Evolutionary conservation across 2,329 filamentous ascomycete species (phyloP).

Genomic region (Cladophialophora chaetospira): DNA sequence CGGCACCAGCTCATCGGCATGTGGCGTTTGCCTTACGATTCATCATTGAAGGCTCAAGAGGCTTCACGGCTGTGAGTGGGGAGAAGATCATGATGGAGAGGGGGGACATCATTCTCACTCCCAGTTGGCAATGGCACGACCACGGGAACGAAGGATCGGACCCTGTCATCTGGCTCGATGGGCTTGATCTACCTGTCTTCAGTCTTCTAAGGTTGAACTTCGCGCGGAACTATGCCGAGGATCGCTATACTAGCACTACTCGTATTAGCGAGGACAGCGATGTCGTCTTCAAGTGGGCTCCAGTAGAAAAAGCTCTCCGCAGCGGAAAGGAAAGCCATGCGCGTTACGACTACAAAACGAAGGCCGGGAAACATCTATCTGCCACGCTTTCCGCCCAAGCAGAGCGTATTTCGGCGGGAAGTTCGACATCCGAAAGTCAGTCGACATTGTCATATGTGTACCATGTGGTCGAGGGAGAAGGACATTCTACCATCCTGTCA

Average conservation of each 20-base stretch:
- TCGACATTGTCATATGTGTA: conserved; percentile 58
- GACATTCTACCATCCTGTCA: conserved; percentile 29
- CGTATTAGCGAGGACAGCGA: background rate
- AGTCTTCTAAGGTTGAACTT: conserved; percentile 55
- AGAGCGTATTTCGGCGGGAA: conserved; percentile 44
- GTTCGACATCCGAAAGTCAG: conserved; percentile 40
- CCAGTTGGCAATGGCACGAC: conserved; percentile 62
- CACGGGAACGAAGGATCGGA: conserved; percentile 59
- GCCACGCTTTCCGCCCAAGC: conserved; percentile 53
- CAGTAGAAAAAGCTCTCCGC: conserved; percentile 48
- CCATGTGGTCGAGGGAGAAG: conserved; percentile 54
- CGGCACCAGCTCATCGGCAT: conserved; percentile 58
- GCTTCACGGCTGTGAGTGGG: conserved; percentile 61
- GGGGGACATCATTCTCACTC: conserved; percentile 60
- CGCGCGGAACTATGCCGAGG: conserved; percentile 52
- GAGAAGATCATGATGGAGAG: conserved; percentile 54
- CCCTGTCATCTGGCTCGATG: conserved; percentile 61
- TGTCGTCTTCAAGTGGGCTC: conserved; percentile 52
- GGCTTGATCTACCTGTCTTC: conserved; percentile 56
- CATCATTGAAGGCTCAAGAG: conserved; percentile 58
- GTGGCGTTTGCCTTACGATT: conserved; percentile 59
- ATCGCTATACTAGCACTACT: conserved; percentile 31
- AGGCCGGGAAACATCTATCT: conserved; percentile 31
- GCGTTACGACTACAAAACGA: conserved; percentile 37
- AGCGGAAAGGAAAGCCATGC: conserved; percentile 33